Percentiles rank a stretch among this genome's conserved stretches.
Evolutionary conservation across 768 basidiomycete genomes (phyloP).

Genomic region (Leccinum variicolor): DNA sequence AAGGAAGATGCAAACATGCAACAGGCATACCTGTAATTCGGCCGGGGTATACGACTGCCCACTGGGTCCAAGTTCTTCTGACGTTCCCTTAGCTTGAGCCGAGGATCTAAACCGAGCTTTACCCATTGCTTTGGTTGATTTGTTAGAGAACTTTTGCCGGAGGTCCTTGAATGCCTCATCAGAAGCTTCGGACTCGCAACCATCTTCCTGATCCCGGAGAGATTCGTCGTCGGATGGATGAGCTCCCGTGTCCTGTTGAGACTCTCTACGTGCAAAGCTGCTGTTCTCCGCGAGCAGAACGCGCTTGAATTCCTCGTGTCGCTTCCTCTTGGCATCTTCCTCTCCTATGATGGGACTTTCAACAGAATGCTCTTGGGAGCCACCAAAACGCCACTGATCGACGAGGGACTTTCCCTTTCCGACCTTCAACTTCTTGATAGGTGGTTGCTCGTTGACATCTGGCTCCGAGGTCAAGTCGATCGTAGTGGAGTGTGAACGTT

Average conservation of each 20-base stretch:
- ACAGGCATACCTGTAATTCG: constrained; percentile 58
- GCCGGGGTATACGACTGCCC: constrained; percentile 73
- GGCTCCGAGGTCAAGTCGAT: constrained; percentile 55
- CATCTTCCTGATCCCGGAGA: constrained; percentile 24
- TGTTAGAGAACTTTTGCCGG: constrained; percentile 44
- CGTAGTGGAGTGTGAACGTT: constrained; percentile 30
- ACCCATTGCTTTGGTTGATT: constrained; percentile 32
- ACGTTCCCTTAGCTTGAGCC: constrained; percentile 32
- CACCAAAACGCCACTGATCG: constrained; percentile 47
- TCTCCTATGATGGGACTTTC: constrained; percentile 14
- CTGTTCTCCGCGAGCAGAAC: constrained; percentile 50
- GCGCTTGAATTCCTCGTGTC: constrained; percentile 47
- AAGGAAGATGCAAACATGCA: background rate
- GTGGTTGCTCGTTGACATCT: constrained; percentile 23
- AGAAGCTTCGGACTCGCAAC: constrained; percentile 37
- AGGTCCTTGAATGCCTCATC: constrained; percentile 47
- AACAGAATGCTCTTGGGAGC: constrained; percentile 8
- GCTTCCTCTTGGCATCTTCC: constrained; percentile 46
- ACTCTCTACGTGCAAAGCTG: constrained; percentile 26
- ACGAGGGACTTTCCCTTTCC: constrained; percentile 18
- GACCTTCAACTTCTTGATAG: constrained; percentile 29
- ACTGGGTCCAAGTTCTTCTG: constrained; percentile 55
- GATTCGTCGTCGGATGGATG: constrained; percentile 23
- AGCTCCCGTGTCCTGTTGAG: constrained; percentile 7
- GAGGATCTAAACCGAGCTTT: constrained; percentile 31